These are phyloP conservation scores for Akanthomyces dipterigenus DNA, from an alignment of 2,329 filamentous ascomycete species.

Conservation along the genomic window DNA sequence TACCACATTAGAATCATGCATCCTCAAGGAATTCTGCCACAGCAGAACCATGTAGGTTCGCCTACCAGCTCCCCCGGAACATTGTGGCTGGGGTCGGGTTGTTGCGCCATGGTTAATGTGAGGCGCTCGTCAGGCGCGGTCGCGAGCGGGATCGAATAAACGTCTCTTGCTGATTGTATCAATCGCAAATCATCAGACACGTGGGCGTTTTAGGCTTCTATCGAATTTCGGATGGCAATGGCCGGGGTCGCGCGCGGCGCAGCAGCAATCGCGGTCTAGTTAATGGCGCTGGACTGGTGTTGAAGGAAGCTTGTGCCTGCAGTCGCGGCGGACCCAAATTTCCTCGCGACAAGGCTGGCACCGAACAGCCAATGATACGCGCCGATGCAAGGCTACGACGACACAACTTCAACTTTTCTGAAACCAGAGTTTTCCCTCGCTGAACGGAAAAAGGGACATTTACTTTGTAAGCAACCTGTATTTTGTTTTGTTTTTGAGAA, in stretches of 20 bases:
- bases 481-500: not conserved
- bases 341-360: conserved; percentile 31
- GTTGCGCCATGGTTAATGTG: conserved; percentile 28
- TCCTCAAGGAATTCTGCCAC: not conserved
- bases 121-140: conserved; percentile 3
- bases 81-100: conserved; percentile 33
- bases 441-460: too few relatives aligned
- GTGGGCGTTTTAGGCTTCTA: not conserved
- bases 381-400: conserved; percentile 19
- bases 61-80: conserved; percentile 37
- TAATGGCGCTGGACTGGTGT: conserved; percentile 14
- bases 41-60: not conserved
- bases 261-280: not conserved
- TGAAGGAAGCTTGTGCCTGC: conserved; percentile 13
- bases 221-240: not conserved
- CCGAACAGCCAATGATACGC: not conserved
- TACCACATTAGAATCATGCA: not conserved
- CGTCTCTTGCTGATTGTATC: not conserved
- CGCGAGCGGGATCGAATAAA: not conserved
- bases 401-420: not conserved
- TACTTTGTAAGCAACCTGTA: not conserved
- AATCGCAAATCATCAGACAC: not conserved
- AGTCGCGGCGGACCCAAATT: conserved; percentile 24
- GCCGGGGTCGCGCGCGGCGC: conserved; percentile 4
- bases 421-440: too few relatives aligned